phyloP scores from a whole-genome alignment of 176 grass and related monocot species.

The Avena eriantha region DNA sequence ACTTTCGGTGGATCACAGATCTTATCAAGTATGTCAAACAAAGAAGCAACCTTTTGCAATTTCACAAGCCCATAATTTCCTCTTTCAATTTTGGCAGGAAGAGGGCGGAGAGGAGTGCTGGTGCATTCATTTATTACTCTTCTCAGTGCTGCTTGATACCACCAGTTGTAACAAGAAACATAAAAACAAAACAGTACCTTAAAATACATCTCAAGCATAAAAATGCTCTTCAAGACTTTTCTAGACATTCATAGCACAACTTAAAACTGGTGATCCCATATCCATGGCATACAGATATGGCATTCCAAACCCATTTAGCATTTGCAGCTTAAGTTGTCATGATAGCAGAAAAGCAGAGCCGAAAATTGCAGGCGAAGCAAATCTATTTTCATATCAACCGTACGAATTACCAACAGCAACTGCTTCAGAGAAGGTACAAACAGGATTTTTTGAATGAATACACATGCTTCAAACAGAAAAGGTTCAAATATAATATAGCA shows the following conservation, averaged over 20 bases:
- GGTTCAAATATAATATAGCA: conserved; percentile 20
- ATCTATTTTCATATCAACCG: neutral
- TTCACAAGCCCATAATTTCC: conserved; percentile 75
- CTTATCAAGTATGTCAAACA: conserved; percentile 69
- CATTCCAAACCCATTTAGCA: neutral
- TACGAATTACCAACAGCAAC: conserved; percentile 22
- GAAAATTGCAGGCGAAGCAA: neutral
- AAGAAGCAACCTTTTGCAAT: conserved; percentile 63
- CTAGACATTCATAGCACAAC: conserved; percentile 6
- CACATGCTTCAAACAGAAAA: conserved; percentile 39
- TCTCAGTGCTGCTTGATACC: conserved; percentile 75
- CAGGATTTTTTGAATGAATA: neutral
- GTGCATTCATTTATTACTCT: conserved; percentile 80
- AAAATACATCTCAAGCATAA: neutral
- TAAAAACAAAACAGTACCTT: conserved; percentile 30
- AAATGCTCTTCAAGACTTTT: neutral
- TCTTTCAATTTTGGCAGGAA: conserved; percentile 74
- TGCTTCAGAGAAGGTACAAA: neutral
- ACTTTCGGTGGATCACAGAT: conserved; percentile 60
- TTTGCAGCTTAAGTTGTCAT: conserved; percentile 24
- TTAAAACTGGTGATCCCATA: conserved; percentile 9
- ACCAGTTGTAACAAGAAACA: conserved; percentile 33
- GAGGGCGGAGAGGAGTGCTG: conserved; percentile 51
- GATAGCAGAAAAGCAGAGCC: neutral
- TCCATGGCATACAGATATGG: conserved; percentile 10